Evolutionary conservation across 495 filamentous ascomycete species (phyloP), one percentile per base, ranked within the genome.

Genomic region (Friedmanniomyces simplex): DNA sequence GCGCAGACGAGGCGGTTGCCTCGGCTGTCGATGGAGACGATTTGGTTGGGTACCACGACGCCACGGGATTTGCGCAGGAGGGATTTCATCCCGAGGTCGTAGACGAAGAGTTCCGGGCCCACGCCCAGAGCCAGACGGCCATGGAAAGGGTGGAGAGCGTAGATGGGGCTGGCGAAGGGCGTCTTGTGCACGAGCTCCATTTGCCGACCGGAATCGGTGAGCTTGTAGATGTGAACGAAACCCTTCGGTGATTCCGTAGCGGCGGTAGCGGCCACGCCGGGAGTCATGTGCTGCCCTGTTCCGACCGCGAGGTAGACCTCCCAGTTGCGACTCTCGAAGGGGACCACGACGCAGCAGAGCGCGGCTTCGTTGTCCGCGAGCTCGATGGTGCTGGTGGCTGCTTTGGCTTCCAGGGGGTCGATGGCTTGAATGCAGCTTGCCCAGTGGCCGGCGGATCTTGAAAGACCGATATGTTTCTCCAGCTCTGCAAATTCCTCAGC

Each of bases 101-200:
- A 96, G 50, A 96, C 79, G 20, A 85, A 81, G 21, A 99, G 77
- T 48, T 85, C 82, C 42, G 82, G 81, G 36, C 93, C 94, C 42
- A 95, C 77, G 36, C 94, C 94, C 13, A 84, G 87, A 8, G 91
- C 73, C 5, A 99, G 77, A 51, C 88, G 83, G 12, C 94, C 94
- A 71, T 99, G 91, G 76, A 97, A 99, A 18, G 81, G 81, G 11
- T 91, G 80, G 5, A 99, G 77, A 20, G 94, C 94, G 60, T 89
- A 82, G 0, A 94, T 90, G 1, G 91, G 90, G 52, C 89, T 82
- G 56, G 94, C 88, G 14, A 95, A 77, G 63, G 86, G 87, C 7
- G 94, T 97, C 71, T 96, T 96, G 73, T 97, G 94, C 57, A 95
- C 91, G 59, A 96, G 91, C 64, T 96, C 90, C 24, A 99, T 77